Evolutionary conservation across 176 grass and related monocot species (phyloP), one percentile per base, ranked within the genome.

Genomic region (Carex littledalei): DNA sequence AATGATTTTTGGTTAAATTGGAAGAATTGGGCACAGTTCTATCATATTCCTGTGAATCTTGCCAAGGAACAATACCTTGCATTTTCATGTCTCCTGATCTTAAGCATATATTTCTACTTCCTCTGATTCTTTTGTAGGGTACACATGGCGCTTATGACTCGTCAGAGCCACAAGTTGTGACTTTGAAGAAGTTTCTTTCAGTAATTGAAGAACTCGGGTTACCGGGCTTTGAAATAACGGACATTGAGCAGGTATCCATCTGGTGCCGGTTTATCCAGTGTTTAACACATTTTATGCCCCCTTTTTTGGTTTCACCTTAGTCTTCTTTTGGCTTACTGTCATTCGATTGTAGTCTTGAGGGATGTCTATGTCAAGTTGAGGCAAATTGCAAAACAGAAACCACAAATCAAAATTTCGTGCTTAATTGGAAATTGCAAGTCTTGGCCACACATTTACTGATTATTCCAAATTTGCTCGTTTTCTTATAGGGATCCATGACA

Each of bases 121-220:
- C 17, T 68, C 11, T 29, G 29, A 54, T 83, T 68, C 6, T 86
- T 1, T 78, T 87, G 45, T 59, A 93, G 95, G 92, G 88, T 24
- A 83, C 67, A 32, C 86, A 88, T 87, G 84, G 84, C 71, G 76
- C 87, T 77, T 89, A 85, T 87, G 85, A 87, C 22, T 88, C 74
- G 54, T 88, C 85, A 12, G 91, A 90, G 24, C 85, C 94, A 63
- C 83, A 85, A 72, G 88, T 81, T 17, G 84, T 50, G 15, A 93
- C 87, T 86, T 86, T 98, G 79, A 95, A 93, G 85, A 98, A 89
- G 61, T 98, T 95, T 89, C 88, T 93, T 82, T 90, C 88, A 41
- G 83, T 90, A 84, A 78, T 98, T 17, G 93, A 91, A 1, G 93
- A 95, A 82, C 88, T 93, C 75, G 89, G 91, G 9, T 65, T 95